A percentile compares a stretch with the other conserved stretches of the same genome.
These are phyloP conservation scores for Hymenoscyphus fructigenus DNA, from an alignment of 2,329 filamentous ascomycete genomes.

Conservation along the genomic window DNA sequence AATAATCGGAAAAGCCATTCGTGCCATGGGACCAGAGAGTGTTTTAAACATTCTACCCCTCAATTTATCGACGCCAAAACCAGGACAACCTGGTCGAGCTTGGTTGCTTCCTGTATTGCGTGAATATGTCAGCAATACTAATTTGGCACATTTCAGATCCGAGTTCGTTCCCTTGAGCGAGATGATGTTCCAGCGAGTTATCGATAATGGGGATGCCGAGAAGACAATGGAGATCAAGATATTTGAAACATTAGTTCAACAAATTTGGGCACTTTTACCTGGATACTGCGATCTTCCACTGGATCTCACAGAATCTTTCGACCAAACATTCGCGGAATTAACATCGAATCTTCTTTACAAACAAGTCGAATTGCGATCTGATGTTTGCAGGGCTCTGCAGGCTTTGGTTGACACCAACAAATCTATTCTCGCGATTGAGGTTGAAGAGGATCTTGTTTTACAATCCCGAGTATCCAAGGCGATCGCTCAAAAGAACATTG, in stretches of 20 bases:
- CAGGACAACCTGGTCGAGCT: slow-evolving; percentile 79
- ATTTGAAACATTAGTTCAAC: slow-evolving; percentile 92
- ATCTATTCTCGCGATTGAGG: slow-evolving; percentile 69
- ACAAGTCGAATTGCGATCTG: slow-evolving; percentile 81
- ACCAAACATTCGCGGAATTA: slow-evolving; percentile 86
- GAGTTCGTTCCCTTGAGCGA: slow-evolving; percentile 91
- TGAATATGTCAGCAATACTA: slow-evolving; percentile 86
- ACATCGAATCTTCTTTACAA: slow-evolving; percentile 90
- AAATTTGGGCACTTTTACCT: slow-evolving; percentile 90
- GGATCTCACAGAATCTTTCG: slow-evolving; percentile 74
- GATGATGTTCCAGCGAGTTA: slow-evolving; percentile 81
- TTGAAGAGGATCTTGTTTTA: slow-evolving; percentile 65
- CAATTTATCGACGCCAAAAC: slow-evolving; percentile 76
- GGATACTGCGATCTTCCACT: slow-evolving; percentile 93
- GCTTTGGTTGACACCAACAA: slow-evolving; percentile 90
- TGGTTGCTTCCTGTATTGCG: slow-evolving; percentile 93
- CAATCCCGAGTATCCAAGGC: slow-evolving; percentile 76
- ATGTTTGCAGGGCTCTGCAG: slow-evolving; percentile 84
- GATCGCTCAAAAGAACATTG: slow-evolving; percentile 74
- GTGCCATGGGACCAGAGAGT: slow-evolving; percentile 84
- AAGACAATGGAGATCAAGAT: slow-evolving; percentile 98
- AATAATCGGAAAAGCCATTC: slow-evolving; percentile 82
- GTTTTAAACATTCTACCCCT: slow-evolving; percentile 81
- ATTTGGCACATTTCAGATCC: slow-evolving; percentile 77
- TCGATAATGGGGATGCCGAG: slow-evolving; percentile 76